Percentiles rank a stretch among this genome's conserved stretches.
Conservation (phyloP, 352 stramenopile genomes). For the Pythium dissimile region DNA sequence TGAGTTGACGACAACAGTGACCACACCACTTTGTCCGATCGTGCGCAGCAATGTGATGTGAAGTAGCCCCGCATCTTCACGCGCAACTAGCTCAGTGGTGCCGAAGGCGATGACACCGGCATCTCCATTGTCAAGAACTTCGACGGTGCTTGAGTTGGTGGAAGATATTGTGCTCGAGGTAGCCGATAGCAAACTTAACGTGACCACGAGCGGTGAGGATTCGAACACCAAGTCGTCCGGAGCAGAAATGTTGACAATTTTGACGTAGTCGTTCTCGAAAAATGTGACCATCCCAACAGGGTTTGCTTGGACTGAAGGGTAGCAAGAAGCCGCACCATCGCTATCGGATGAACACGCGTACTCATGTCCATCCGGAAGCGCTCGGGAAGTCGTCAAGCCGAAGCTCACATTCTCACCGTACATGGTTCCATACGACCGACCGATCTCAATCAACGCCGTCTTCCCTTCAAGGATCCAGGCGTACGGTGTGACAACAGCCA, state of each 20-base stretch:
- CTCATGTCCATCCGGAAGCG: neutral
- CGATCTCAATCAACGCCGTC: conserved; percentile 9
- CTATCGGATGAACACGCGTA: conserved; percentile 1
- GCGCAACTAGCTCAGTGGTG: conserved; percentile 6
- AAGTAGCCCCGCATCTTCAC: conserved; percentile 14
- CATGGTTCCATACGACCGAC: conserved; percentile 17
- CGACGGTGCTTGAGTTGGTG: conserved; percentile 14
- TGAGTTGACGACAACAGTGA: conserved; percentile 29
- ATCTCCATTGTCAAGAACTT: conserved; percentile 35
- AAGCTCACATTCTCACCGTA: conserved; percentile 6
- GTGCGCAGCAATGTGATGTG: conserved; percentile 14
- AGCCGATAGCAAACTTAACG: conserved; percentile 18
- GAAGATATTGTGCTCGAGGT: conserved; percentile 15
- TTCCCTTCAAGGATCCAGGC: conserved; percentile 20
- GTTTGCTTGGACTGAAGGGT: neutral
- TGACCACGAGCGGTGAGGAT: conserved; percentile 21
- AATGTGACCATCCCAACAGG: conserved; percentile 1
- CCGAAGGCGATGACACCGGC: conserved; percentile 30
- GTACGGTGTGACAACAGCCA: conserved; percentile 15
- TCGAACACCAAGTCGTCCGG: conserved; percentile 31
- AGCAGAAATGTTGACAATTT: conserved; percentile 21
- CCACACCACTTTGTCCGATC: conserved; percentile 7
- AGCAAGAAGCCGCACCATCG: conserved; percentile 16
- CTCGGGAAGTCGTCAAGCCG: neutral
- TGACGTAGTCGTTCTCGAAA: conserved; percentile 4